These are phyloP conservation scores for Auriscalpium vulgare DNA, from an alignment of 768 basidiomycete genomes.

Conservation along the genomic window DNA sequence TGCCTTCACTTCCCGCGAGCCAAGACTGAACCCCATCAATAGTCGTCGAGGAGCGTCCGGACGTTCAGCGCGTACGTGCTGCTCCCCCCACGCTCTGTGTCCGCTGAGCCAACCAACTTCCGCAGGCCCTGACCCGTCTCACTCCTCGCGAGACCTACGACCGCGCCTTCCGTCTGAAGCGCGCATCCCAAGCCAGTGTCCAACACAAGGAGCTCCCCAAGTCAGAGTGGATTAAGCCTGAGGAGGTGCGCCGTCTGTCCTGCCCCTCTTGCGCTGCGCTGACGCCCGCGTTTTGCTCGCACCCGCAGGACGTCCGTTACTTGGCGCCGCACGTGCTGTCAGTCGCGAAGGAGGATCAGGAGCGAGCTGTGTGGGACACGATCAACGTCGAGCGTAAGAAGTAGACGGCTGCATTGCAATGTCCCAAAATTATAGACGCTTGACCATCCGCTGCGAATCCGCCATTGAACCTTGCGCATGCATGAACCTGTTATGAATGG, in stretches of 20 bases:
- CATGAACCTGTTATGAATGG: no score
- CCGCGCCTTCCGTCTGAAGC: slow-evolving; percentile 83
- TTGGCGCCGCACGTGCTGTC: slow-evolving; percentile 69
- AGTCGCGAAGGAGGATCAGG: slow-evolving; percentile 66
- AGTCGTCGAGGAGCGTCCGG: slow-evolving; percentile 73
- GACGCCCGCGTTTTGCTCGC: neutral
- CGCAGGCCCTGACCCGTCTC: slow-evolving; percentile 77
- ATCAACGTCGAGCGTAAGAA: slow-evolving; percentile 57
- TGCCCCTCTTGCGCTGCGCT: no score
- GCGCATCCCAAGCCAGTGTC: slow-evolving; percentile 72
- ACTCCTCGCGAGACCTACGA: slow-evolving; percentile 77
- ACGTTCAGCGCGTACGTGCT: slow-evolving; percentile 66
- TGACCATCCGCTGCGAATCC: neutral
- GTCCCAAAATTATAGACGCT: neutral
- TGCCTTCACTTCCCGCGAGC: slow-evolving; percentile 7
- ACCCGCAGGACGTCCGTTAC: slow-evolving; percentile 78
- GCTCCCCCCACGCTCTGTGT: neutral
- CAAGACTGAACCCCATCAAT: neutral
- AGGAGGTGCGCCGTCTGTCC: slow-evolving; percentile 51
- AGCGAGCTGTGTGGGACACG: slow-evolving; percentile 78
- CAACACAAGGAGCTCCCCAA: slow-evolving; percentile 76
- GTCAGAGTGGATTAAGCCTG: slow-evolving; percentile 67
- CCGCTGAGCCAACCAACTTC: neutral
- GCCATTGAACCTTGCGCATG: no score
- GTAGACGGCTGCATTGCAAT: neutral